Base-by-base conservation (phyloP, 2,329 filamentous ascomycete genomes). In the Akanthomyces dipterigenus region DNA sequence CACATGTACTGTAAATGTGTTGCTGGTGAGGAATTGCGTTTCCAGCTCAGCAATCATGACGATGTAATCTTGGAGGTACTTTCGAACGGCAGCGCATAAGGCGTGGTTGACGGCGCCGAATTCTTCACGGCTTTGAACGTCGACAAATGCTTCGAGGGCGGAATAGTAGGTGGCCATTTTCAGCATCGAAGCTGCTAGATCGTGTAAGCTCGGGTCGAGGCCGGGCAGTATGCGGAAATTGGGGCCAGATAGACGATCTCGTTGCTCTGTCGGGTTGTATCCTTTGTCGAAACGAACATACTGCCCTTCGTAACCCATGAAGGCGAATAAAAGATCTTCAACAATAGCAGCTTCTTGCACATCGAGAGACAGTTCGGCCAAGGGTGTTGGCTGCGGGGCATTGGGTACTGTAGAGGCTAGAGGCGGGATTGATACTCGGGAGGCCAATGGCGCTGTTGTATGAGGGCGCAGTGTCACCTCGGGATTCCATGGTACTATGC, bases 301-400 rank as follows among this genome's bases (percentile, higher is more conserved):
- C 73, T 96, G 92, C n/a, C 95, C 95, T 75, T 99, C 95, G 65
- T 92, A 96, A 26, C 95, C 95, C 93, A 99, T 97, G 68, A 98
- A 96, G 5, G 96, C 92, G 71, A 93, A 97, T 40, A 98, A 76
- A 18, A 99, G 76, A 68, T 99, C 95, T 67, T 97, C 93, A 48
- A 98, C 80, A 51, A 99, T 88, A 9, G 86, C 89, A 26, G 87
- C 85, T 76, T 99, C 95, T 73, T 99, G 95, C 2, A 84, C 84
- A 65, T 96, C 89, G 31, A 96, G 77, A 0, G 87, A 86, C 63
- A 98, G 77, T 62, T 90, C 85, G 61, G 82, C 79, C 18, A 98
- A 79, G 48, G 90, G 87, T 54, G 92, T 79, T 8, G 83, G 77
- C 55, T 83, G 76, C 2, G 93, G 92, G 34, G 90, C 86, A 64